These are phyloP conservation scores for Trametes elegans DNA, from an alignment of 768 basidiomycete species.

Conservation along the genomic window DNA sequence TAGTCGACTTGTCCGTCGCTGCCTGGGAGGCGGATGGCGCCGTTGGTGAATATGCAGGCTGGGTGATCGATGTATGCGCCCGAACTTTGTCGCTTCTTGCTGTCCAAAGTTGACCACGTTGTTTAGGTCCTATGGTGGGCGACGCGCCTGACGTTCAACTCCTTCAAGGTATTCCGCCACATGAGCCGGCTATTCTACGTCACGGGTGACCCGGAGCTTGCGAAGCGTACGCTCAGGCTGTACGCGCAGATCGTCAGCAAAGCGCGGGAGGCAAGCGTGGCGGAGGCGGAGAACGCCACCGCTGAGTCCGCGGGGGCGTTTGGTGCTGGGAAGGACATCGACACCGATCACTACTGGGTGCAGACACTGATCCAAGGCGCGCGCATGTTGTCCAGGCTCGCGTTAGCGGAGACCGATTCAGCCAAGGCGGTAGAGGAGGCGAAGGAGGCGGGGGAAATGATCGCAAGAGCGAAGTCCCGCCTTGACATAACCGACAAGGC, in stretches of 20 bases:
- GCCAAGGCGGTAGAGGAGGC: constrained; percentile 47
- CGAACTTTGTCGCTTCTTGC: neutral
- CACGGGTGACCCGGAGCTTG: constrained; percentile 56
- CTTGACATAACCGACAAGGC: constrained; percentile 48
- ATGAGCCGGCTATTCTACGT: constrained; percentile 73
- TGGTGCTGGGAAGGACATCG: constrained; percentile 40
- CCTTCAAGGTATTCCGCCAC: constrained; percentile 79
- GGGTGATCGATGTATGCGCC: constrained; percentile 69
- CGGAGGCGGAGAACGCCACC: constrained; percentile 29
- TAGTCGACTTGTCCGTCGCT: constrained; percentile 76
- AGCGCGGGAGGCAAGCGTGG: constrained; percentile 61
- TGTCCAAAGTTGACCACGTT: neutral
- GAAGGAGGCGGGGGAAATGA: constrained; percentile 55
- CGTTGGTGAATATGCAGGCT: constrained; percentile 59
- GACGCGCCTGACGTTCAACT: constrained; percentile 91
- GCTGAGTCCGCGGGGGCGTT: constrained; percentile 13
- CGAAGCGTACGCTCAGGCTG: constrained; percentile 71
- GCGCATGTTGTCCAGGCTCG: constrained; percentile 66
- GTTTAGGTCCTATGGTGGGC: constrained; percentile 88
- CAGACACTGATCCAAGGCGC: constrained; percentile 75
- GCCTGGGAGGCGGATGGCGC: constrained; percentile 79
- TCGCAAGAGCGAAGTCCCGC: constrained; percentile 60
- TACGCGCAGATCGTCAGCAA: constrained; percentile 87
- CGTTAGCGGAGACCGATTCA: constrained; percentile 27
- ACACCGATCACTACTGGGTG: constrained; percentile 72